phyloP scores from a whole-genome alignment of 2,329 filamentous ascomycete species.

The Ilyonectria sp. region DNA sequence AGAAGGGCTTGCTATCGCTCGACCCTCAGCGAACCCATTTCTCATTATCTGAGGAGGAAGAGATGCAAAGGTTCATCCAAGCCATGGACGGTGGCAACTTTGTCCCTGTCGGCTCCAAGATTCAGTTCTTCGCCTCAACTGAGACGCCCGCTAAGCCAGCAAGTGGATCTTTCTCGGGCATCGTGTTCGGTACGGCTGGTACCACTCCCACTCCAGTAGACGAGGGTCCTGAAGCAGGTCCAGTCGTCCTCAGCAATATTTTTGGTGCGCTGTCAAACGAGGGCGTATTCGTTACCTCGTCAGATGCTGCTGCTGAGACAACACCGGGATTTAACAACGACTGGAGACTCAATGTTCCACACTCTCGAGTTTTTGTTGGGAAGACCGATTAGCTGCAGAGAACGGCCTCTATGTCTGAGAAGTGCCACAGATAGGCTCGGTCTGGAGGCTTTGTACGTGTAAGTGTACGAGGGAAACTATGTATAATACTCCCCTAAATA shows the following conservation, averaged over 20 bases:
- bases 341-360: conserved; percentile 55
- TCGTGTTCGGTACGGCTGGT: conserved; percentile 54
- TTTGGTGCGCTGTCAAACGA: conserved; percentile 77
- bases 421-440: background rate
- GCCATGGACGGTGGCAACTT: conserved; percentile 66
- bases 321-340: conserved; percentile 49
- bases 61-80: conserved; percentile 68
- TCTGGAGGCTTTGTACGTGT: background rate
- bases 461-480: background rate
- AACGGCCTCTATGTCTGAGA: no score
- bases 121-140: conserved; percentile 75
- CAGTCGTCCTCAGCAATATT: conserved; percentile 55
- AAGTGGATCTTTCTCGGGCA: conserved; percentile 27
- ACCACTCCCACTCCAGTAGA: conserved; percentile 29
- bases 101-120: conserved; percentile 73
- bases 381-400: background rate
- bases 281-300: conserved; percentile 68
- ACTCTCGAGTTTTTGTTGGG: conserved; percentile 49
- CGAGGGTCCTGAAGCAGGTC: conserved; percentile 1
- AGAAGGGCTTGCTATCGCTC: conserved; percentile 83
- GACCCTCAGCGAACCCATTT: conserved; percentile 76
- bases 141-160: conserved; percentile 45
- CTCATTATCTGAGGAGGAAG: conserved; percentile 62
- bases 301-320: conserved; percentile 40
- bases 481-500: conserved; percentile 12